These are phyloP conservation scores for Agaricus subrufescens DNA, from an alignment of 768 basidiomycete species.

Conservation along the genomic window DNA sequence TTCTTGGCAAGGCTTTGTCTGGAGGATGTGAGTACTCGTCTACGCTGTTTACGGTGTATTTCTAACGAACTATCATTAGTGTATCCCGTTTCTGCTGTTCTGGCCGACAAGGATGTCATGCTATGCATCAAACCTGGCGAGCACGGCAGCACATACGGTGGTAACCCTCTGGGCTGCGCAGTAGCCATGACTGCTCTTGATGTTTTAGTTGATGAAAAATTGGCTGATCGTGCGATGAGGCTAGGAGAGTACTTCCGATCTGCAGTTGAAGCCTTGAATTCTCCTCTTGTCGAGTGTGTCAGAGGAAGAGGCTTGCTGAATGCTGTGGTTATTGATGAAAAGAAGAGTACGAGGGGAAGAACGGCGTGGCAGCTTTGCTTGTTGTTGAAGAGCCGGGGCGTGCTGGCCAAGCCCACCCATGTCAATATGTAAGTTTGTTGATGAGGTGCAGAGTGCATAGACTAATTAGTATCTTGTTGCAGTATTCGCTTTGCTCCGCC, in stretches of 20 bases:
- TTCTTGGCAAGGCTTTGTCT: slow-evolving; percentile 94
- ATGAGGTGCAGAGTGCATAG: background rate
- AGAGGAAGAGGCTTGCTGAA: slow-evolving; percentile 89
- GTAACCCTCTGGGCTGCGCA: slow-evolving; percentile 95
- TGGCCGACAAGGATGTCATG: slow-evolving; percentile 91
- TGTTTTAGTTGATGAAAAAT: slow-evolving; percentile 85
- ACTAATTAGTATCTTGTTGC: slow-evolving; percentile 1
- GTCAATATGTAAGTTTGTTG: slow-evolving; percentile 72
- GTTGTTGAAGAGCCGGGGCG: slow-evolving; percentile 83
- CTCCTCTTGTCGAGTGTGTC: slow-evolving; percentile 71
- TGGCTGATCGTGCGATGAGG: slow-evolving; percentile 71
- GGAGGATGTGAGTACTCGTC: slow-evolving; percentile 68
- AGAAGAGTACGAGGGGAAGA: slow-evolving; percentile 66
- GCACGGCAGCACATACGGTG: slow-evolving; percentile 95
- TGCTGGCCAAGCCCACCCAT: slow-evolving; percentile 96
- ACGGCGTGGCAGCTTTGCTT: slow-evolving; percentile 97
- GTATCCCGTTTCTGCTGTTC: slow-evolving; percentile 94
- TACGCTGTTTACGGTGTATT: background rate
- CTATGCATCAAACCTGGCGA: slow-evolving; percentile 92
- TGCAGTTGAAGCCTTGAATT: slow-evolving; percentile 52
- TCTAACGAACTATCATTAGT: slow-evolving; percentile 37
- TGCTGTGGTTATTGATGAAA: slow-evolving; percentile 90
- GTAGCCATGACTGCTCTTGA: slow-evolving; percentile 89
- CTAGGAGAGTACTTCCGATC: slow-evolving; percentile 82
- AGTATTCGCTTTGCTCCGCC: slow-evolving; percentile 98